phyloP scores from a whole-genome alignment of 768 basidiomycete genomes.

The Mycena olivaceomarginata region DNA sequence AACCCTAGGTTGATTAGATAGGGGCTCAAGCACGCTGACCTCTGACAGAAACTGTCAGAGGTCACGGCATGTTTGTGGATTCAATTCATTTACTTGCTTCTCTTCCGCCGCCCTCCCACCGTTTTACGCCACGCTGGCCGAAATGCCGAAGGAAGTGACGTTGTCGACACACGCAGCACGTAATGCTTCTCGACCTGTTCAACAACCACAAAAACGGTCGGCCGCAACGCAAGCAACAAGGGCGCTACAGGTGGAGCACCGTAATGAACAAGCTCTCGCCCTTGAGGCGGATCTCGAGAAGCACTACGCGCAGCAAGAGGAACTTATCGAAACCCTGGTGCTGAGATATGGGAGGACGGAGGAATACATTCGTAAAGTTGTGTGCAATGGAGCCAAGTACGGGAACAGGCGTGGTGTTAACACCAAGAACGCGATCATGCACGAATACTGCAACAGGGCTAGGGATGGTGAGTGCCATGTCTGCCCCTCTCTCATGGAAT shows the following conservation, averaged over 20 bases:
- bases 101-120: background rate
- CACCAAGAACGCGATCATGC: background rate
- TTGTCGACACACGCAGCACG: background rate
- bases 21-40: background rate
- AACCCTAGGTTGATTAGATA: too few relatives aligned
- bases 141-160: background rate
- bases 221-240: background rate
- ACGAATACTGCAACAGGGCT: background rate
- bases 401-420: background rate
- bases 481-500: too few relatives aligned
- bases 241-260: background rate
- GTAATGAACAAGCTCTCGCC: too few relatives aligned
- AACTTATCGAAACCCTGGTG: background rate
- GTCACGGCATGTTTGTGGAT: slow-evolving; percentile 8
- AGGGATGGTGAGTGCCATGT: background rate
- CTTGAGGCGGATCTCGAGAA: background rate
- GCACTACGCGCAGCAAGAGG: background rate
- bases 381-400: background rate
- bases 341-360: background rate
- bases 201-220: slow-evolving; percentile 6
- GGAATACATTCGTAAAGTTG: background rate
- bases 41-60: slow-evolving; percentile 5
- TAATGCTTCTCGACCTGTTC: background rate
- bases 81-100: too few relatives aligned
- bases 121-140: background rate